phyloP scores from a whole-genome alignment of 257 asterid species.

The Solanum rostratum region DNA sequence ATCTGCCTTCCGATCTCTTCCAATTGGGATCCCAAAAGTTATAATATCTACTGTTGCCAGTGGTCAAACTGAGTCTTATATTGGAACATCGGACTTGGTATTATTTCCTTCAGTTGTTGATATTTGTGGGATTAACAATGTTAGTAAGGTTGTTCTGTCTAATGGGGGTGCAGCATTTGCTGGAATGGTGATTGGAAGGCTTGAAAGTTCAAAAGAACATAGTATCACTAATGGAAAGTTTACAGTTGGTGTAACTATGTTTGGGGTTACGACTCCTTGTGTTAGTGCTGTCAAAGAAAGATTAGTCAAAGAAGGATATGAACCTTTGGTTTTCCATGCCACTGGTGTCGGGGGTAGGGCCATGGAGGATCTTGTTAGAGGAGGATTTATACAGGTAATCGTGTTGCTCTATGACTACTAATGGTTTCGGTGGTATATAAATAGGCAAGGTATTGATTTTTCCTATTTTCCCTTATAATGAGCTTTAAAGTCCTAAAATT shows the following conservation, averaged over 20 bases:
- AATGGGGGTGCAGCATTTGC: constrained; percentile 85
- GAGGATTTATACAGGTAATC: constrained; percentile 76
- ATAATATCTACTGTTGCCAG: constrained; percentile 90
- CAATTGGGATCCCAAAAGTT: constrained; percentile 75
- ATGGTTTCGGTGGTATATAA: not conserved
- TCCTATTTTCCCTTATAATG: not conserved
- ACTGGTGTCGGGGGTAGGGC: constrained; percentile 99
- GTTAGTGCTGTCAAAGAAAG: constrained; percentile 77
- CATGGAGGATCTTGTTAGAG: constrained; percentile 92
- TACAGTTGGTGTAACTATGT: constrained; percentile 92
- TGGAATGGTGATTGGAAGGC: constrained; percentile 70
- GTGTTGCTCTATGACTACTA: not conserved
- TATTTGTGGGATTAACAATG: constrained; percentile 85
- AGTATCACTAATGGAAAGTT: constrained; percentile 21
- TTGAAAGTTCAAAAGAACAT: constrained; percentile 20
- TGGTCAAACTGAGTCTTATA: constrained; percentile 80
- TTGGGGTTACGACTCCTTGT: constrained; percentile 93
- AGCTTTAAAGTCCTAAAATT: not conserved
- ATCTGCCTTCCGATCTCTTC: constrained; percentile 73
- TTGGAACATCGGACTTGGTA: constrained; percentile 95
- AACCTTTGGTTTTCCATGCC: constrained; percentile 82
- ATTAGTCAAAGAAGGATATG: constrained; percentile 69
- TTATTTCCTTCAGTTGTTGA: constrained; percentile 94
- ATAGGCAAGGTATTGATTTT: not conserved
- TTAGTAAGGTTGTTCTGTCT: constrained; percentile 59